Evolutionary conservation across 176 grass and related monocot genomes (phyloP).

Genomic region (Oryza officinalis): DNA sequence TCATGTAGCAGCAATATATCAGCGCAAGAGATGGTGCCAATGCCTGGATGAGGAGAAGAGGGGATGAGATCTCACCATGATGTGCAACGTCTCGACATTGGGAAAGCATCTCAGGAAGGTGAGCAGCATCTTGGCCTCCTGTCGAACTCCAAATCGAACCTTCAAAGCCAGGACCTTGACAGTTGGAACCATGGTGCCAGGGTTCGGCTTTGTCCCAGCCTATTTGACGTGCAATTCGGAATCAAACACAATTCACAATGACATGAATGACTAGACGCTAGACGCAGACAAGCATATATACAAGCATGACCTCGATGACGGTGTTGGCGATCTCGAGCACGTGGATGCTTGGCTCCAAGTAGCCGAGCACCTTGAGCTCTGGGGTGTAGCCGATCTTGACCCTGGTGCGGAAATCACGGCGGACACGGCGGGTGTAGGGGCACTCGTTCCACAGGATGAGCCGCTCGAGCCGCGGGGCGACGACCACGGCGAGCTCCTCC

Average conservation of each 20-base stretch:
- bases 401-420: background rate
- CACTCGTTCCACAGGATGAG: constrained; percentile 23
- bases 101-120: constrained; percentile 49
- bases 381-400: constrained; percentile 33
- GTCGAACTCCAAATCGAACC: constrained; percentile 19
- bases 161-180: constrained; percentile 39
- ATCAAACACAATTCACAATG: background rate
- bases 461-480: constrained; percentile 32
- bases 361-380: constrained; percentile 38
- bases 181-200: constrained; percentile 27
- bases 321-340: constrained; percentile 29
- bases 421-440: too few relatives aligned
- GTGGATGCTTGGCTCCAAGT: constrained; percentile 35
- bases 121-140: constrained; percentile 27
- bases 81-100: constrained; percentile 34
- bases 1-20: too few relatives aligned
- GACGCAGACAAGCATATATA: too few relatives aligned
- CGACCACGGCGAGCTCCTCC: background rate
- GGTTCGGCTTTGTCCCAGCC: constrained; percentile 22
- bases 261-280: background rate
- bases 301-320: constrained; percentile 26
- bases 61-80: constrained; percentile 15
- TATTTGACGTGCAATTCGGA: background rate
- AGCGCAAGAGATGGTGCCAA: background rate
- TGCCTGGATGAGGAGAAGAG: background rate